Evolutionary conservation across 148 eudicot genomes (phyloP).

Genomic region (Agrostemma githago): DNA sequence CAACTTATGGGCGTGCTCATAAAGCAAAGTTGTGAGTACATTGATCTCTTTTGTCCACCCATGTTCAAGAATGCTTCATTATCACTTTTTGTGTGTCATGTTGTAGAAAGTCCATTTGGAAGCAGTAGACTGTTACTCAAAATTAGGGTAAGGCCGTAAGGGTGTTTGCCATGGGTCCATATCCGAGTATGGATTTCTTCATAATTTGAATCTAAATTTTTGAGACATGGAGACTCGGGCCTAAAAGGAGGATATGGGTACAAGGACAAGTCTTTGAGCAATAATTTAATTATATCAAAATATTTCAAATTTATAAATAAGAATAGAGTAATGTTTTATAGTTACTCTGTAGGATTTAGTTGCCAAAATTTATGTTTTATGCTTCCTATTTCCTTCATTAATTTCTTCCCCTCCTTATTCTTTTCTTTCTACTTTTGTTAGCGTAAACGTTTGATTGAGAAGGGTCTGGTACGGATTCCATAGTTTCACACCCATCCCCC

Average conservation of each 20-base stretch:
- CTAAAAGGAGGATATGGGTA: background rate
- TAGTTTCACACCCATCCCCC: background rate
- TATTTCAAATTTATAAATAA: too few relatives aligned
- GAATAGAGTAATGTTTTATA: background rate
- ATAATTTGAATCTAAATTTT: too few relatives aligned
- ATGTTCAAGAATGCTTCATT: background rate
- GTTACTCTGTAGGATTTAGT: background rate
- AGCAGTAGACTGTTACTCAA: background rate
- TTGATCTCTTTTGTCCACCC: background rate
- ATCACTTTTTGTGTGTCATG: background rate
- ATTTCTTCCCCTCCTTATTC: background rate
- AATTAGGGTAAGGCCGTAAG: background rate
- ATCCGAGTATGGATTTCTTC: background rate
- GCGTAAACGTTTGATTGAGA: background rate
- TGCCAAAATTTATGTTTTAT: background rate
- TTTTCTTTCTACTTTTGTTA: background rate
- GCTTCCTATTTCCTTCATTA: background rate
- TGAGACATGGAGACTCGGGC: background rate
- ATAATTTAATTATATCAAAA: too few relatives aligned
- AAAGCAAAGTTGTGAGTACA: slow-evolving; percentile 79
- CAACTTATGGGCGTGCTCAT: slow-evolving; percentile 76
- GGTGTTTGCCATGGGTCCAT: background rate
- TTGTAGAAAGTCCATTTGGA: background rate
- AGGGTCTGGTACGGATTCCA: background rate
- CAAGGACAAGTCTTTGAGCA: background rate